Evolutionary conservation across 2,329 filamentous ascomycete species (phyloP), one percentile per base, ranked within the genome.

Genomic region (Ophiosphaerella narmari): DNA sequence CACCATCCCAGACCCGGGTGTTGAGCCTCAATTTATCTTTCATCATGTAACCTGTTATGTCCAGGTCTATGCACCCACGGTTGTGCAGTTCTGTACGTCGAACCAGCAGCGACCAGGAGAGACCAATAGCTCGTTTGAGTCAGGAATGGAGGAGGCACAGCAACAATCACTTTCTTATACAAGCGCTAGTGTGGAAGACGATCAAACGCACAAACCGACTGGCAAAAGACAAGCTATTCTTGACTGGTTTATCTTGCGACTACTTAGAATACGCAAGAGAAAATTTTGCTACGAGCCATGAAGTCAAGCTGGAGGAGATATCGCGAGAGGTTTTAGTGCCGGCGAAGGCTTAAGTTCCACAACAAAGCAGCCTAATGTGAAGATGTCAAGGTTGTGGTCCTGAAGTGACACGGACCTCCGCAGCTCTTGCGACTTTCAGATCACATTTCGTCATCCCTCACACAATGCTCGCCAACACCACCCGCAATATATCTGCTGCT

Each of bases 381-480:
- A 32, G 37, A 34, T 16, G 34, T 37, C 21, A 45, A 48, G 24
- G 48, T 52, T 26, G 46, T 36, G 32, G 53, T 46, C 55, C 63
- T 57, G 59, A 63, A 54, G 59, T 60, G 56, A 56, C 65, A 65
- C 64, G 49, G 65, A 60, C 64, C 40, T 51, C 49, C 52, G 54
- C 59, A 62, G 55, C 48, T 50, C 54, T 57, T 54, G 48, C 49
- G 53, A 39, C 50, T 52, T 41, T 48, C 44, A 26, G 51, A 39
- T 31, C 52, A 53, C 59, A 56, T 33, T 43, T 54, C 37, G 44
- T 43, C 58, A 54, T 44, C 54, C 60, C 48, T 55, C 56, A 63
- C 56, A 59, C 55, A 59, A 73, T 73, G 68, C 56, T 72, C 44
- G 46, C 58, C 42, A 56, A 50, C 38, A 61, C 50, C 33, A 50